phyloP scores from a whole-genome alignment of 805 yeast species.

The Yamadazyma endophytica region DNA sequence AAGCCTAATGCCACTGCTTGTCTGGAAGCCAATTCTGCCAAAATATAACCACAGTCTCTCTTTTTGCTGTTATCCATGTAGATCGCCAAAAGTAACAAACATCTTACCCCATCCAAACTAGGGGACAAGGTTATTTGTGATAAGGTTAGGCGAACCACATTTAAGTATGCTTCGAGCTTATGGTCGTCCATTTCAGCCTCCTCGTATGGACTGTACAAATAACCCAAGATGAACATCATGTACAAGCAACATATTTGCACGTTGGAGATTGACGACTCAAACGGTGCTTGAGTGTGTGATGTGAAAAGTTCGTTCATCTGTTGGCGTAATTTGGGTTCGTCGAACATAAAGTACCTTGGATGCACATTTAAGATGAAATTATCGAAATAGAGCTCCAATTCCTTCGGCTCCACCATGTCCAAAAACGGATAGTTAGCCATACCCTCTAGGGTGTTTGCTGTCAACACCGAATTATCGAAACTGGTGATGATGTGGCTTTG shows the following conservation, averaged over 20 bases:
- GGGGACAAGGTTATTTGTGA: conserved; percentile 44
- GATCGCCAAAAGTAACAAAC: conserved; percentile 37
- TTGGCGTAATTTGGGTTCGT: conserved; percentile 2
- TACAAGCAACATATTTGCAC: conserved; percentile 39
- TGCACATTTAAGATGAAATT: conserved; percentile 9
- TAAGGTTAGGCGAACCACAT: conserved; percentile 38
- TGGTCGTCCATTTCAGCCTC: conserved; percentile 10
- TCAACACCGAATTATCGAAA: conserved; percentile 7
- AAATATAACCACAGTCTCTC: conserved; percentile 46
- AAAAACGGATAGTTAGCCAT: conserved; percentile 7
- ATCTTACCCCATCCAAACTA: conserved; percentile 40
- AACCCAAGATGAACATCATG: conserved; percentile 21
- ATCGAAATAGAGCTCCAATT: conserved; percentile 9
- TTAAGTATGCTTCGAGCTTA: conserved; percentile 28
- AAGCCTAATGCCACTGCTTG: conserved; percentile 48
- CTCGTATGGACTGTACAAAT: conserved; percentile 36
- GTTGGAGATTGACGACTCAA: too few species aligned
- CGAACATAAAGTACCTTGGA: conserved; percentile 6
- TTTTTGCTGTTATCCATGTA: conserved; percentile 42
- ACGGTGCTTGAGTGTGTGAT: too few species aligned
- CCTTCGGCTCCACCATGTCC: conserved; percentile 4
- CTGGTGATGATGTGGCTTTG: conserved; percentile 7
- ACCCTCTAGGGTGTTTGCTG: conserved; percentile 3
- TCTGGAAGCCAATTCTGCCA: conserved; percentile 43
- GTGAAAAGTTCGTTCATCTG: too few species aligned